Evolutionary conservation across 495 filamentous ascomycete species (phyloP), one percentile per base, ranked within the genome.

Genomic region (Hypomontagnella submonticulosa): DNA sequence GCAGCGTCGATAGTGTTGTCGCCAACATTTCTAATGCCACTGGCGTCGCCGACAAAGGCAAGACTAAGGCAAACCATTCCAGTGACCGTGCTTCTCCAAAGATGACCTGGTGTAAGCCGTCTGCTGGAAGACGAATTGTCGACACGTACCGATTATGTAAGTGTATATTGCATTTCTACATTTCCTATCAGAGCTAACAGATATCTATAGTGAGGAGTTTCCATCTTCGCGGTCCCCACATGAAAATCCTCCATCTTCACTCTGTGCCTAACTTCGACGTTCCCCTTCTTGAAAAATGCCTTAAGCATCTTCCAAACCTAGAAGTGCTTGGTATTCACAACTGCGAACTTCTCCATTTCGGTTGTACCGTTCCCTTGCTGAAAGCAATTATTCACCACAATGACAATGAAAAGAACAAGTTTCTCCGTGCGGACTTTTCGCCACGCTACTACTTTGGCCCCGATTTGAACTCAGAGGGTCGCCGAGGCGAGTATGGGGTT

Each of bases 271-370:
- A 61, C n/a, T 15, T 65, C 0, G 32, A 59, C 5, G 12, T 70
- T 7, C 2, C 36, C 0, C 27, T 57, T 8, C 18, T 73, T 3
- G 20, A 43, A 37, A 48, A 20, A n/a, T 57, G 49, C n/a, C 50
- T 72, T 3, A 9, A 54, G 18, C 1, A 10, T 1, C 37, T 66
- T 3, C 66, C 66, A 7, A 60, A 67, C 47, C 48, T 72, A 0
- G n/a, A 51, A 12, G 58, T 49, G 0, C 44, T 75, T 0, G 69
- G 69, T 10, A 32, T 75, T 5, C 57, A 70, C 30, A 59, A 66
- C 27, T 75, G 73, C 33, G 69, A 69, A 11, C 61, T 72, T 0
- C 6, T 75, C 0, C 59, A 67, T n/a, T 69, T 75, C 11, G 63
- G 64, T 23, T 18, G 54, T 3, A 63, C 71, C 0, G 10, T 52